Conservation (phyloP, 805 yeast genomes). For the Candida xiaguanensis region DNA sequence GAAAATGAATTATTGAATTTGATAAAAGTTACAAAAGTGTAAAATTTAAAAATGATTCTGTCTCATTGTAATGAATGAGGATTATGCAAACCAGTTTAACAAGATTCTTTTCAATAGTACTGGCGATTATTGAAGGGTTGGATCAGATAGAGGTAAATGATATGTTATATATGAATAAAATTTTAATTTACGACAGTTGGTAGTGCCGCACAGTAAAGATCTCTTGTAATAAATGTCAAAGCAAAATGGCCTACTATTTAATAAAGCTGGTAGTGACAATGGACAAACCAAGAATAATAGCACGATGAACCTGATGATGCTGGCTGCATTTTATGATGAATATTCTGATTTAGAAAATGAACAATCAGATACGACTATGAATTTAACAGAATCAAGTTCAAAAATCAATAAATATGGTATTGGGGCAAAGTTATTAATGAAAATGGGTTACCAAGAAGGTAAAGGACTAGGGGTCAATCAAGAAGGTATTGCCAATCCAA, state of each 20-base stretch:
- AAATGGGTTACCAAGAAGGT: slow-evolving; percentile 88
- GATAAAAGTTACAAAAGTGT: slow-evolving; percentile 11
- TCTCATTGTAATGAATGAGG: no score
- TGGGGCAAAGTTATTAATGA: slow-evolving; percentile 72
- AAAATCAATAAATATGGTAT: slow-evolving; percentile 56
- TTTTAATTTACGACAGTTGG: neutral
- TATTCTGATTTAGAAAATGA: slow-evolving; percentile 20
- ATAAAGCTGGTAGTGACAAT: neutral
- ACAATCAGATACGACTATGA: slow-evolving; percentile 11
- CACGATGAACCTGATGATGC: slow-evolving; percentile 10
- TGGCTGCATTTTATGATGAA: slow-evolving; percentile 12
- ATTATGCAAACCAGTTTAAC: no score
- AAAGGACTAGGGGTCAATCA: slow-evolving; percentile 75
- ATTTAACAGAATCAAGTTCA: no score
- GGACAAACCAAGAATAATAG: neutral
- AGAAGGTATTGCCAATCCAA: slow-evolving; percentile 77
- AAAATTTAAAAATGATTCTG: neutral
- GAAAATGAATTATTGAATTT: slow-evolving; percentile 22
- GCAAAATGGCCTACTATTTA: slow-evolving; percentile 6
- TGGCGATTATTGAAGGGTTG: no score
- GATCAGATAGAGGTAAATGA: no score
- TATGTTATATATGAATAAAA: no score
- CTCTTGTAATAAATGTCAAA: slow-evolving; percentile 5
- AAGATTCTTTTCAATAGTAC: no score
- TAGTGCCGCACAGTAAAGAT: no score